These are phyloP conservation scores for Coemansia sp. DNA, from an alignment of 192 early-diverging fungal species.

Conservation along the genomic window DNA sequence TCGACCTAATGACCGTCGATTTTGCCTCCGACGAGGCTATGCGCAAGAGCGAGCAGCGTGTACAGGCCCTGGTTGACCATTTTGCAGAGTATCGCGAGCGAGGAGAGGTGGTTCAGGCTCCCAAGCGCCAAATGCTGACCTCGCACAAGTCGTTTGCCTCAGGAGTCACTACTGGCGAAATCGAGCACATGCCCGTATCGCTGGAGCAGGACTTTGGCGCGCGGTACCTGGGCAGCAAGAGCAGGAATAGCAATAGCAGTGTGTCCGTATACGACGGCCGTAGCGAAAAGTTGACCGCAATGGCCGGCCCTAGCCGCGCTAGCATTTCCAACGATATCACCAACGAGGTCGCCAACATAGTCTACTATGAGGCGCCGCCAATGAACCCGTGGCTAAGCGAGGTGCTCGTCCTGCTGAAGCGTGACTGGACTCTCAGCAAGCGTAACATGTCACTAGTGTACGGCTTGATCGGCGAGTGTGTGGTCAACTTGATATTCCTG, in stretches of 20 bases:
- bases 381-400: conserved; percentile 41
- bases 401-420: conserved; percentile 23
- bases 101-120: neutral
- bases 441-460: conserved; percentile 27
- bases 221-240: neutral
- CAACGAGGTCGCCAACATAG: conserved; percentile 31
- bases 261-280: neutral
- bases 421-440: conserved; percentile 34
- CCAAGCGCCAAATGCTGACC: neutral
- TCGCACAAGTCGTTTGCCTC: conserved; percentile 16
- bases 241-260: neutral
- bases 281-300: neutral
- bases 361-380: conserved; percentile 27
- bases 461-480: conserved; percentile 26
- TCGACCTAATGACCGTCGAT: conserved; percentile 62
- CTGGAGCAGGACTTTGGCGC: neutral
- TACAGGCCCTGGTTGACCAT: conserved; percentile 31
- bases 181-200: neutral
- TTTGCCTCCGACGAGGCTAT: conserved; percentile 40
- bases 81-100: conserved; percentile 23
- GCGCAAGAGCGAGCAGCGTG: conserved; percentile 36
- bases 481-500: conserved; percentile 49
- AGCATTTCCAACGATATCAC: conserved; percentile 29
- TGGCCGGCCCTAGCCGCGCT: neutral
- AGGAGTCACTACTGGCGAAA: conserved; percentile 1